These are phyloP conservation scores for Hibiscus mutabilis DNA, from an alignment of 345 rosid genomes.

Conservation along the genomic window DNA sequence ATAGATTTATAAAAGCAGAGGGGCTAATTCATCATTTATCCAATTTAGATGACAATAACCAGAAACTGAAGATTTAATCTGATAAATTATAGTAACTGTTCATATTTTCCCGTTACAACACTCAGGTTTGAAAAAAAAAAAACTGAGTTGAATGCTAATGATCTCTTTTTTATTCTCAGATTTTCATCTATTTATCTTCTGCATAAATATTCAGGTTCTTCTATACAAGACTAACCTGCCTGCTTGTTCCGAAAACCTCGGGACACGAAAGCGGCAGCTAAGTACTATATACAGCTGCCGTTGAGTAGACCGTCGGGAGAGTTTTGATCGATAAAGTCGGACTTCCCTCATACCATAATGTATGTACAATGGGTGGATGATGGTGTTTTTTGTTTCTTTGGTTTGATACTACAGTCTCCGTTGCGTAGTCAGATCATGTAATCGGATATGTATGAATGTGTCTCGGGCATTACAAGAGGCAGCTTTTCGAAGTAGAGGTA, in stretches of 20 bases:
- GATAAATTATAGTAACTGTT: no score
- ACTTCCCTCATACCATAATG: constrained; percentile 3
- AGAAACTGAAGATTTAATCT: no score
- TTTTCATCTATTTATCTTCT: background rate
- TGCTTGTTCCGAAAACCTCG: background rate
- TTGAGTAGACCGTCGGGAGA: constrained; percentile 2
- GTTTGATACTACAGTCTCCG: background rate
- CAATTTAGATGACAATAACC: no score
- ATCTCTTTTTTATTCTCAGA: background rate
- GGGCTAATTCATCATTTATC: no score
- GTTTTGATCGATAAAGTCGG: constrained; percentile 8
- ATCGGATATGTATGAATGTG: constrained; percentile 36
- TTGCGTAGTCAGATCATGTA: constrained; percentile 50
- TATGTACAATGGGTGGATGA: constrained; percentile 25
- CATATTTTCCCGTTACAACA: constrained; percentile 20
- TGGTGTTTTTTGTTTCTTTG: background rate
- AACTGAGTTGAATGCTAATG: constrained; percentile 36
- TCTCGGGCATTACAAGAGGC: constrained; percentile 35
- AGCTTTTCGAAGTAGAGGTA: constrained; percentile 47
- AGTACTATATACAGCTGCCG: constrained; percentile 19
- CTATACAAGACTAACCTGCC: background rate
- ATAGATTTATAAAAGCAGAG: no score
- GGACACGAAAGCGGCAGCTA: background rate
- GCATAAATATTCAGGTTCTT: background rate
- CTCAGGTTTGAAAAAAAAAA: constrained; percentile 39